Evolutionary conservation across 2,329 filamentous ascomycete species (phyloP), one percentile per base, ranked within the genome.

Genomic region (Alternaria sp.): DNA sequence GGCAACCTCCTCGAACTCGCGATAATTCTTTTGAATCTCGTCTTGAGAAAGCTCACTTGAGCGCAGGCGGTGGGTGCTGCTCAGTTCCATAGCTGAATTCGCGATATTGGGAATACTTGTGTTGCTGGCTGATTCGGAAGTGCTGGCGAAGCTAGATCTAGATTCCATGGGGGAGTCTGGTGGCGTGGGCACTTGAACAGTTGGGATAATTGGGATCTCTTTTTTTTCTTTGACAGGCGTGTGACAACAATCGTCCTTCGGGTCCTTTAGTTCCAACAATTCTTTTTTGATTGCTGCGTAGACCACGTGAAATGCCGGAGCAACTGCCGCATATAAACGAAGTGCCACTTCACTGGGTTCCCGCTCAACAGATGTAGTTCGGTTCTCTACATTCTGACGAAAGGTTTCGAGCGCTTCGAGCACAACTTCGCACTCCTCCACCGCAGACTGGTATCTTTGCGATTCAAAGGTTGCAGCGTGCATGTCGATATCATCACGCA

Each of bases 1-100:
- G 16, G 59, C 63, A 28, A 32, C 36, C 51, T 57, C 47, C n/a
- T 55, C 38, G 11, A 71, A 68, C 24, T 65, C 65, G 7, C 36
- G 36, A 32, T 68, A 70, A 30, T 69, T 70, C 22, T 49, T 44
- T 42, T 61, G 51, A 20, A 68, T 69, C 41, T 64, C 61, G 39
- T 53, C 49, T 32, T 69, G 60, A 2, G 55, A 53, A 7, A 64
- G 53, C 9, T 60, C 47, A 26, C 49, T 36, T 22, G 16, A 42
- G 54, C 8, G 34, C 42, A 7, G 18, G 5, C 56, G 24, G 26
- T 54, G 28, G 11, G 8, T 7, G 12, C 5, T 38, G 5, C 3
- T 30, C n/a, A 16, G 12, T 20, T 6, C 20, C 11, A 16, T n/a
- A 16, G 26, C 12, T 26, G 36, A 11, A 11, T 26, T 9, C 3